Percentiles rank a stretch among this genome's conserved stretches.
Evolutionary conservation across 2,329 filamentous ascomycete species (phyloP).

Genomic region (Dactylella cylindrospora): DNA sequence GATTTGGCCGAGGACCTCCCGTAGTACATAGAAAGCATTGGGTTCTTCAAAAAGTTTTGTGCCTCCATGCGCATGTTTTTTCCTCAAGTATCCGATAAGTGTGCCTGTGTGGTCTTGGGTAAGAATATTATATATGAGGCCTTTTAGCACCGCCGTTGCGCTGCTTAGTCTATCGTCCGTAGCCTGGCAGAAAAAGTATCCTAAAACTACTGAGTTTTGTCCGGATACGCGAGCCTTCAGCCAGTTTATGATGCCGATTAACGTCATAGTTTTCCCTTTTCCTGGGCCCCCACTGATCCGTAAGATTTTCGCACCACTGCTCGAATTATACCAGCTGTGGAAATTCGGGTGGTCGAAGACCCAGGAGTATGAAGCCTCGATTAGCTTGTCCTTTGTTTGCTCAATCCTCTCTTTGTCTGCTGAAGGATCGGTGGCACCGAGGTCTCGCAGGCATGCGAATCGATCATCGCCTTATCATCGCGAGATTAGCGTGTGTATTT

Average conservation of each 20-base stretch:
- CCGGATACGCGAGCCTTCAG: not conserved
- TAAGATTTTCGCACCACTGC: not conserved
- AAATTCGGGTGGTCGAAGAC: not conserved
- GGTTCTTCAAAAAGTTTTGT: not conserved
- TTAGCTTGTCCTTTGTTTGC: conserved; percentile 6
- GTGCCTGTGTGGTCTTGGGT: not conserved
- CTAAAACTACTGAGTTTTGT: no score
- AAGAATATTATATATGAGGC: conserved; percentile 52
- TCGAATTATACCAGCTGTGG: not conserved
- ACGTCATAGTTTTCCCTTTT: conserved; percentile 25
- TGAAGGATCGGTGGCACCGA: not conserved
- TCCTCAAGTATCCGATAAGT: not conserved
- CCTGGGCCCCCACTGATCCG: conserved; percentile 7
- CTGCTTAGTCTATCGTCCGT: conserved; percentile 49
- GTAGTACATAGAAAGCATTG: not conserved
- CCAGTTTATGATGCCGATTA: conserved; percentile 1
- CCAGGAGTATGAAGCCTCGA: conserved; percentile 2
- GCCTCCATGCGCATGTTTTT: not conserved
- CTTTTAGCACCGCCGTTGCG: conserved; percentile 50
- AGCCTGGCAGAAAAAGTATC: conserved; percentile 52
- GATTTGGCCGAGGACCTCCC: not conserved
- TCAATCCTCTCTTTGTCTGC: conserved; percentile 9
- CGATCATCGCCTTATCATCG: no score
- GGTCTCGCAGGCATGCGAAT: not conserved
- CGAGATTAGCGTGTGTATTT: no score